These are phyloP conservation scores for Mariannaea sp. DNA, from an alignment of 2,329 filamentous ascomycete species.

Conservation along the genomic window DNA sequence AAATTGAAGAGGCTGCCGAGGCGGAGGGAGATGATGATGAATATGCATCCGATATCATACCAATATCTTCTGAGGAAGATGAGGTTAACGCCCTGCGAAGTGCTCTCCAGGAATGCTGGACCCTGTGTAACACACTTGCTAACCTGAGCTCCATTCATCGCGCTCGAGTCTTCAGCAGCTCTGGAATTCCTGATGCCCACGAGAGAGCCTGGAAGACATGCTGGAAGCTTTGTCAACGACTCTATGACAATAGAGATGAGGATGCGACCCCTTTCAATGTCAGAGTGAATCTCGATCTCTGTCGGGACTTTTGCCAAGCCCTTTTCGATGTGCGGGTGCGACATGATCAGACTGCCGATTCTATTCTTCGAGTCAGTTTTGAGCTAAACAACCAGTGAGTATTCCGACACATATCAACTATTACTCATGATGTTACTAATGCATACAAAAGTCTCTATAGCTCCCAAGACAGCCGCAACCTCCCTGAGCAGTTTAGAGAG, in stretches of 20 bases:
- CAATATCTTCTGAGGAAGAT: constrained; percentile 53
- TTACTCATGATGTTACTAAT: constrained; percentile 33
- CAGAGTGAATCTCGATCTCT: constrained; percentile 79
- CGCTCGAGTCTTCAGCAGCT: constrained; percentile 76
- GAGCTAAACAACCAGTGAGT: constrained; percentile 88
- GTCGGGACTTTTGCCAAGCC: constrained; percentile 88
- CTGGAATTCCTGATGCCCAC: constrained; percentile 75
- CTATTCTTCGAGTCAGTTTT: constrained; percentile 88
- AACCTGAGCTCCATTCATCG: constrained; percentile 84
- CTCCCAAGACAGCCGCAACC: constrained; percentile 76
- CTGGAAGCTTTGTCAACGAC: constrained; percentile 88
- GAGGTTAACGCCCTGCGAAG: constrained; percentile 72
- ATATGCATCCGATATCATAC: constrained; percentile 50
- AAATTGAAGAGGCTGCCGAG: constrained; percentile 61
- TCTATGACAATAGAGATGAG: constrained; percentile 82
- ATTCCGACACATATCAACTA: neutral
- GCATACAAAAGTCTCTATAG: constrained; percentile 71
- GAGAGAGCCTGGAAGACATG: constrained; percentile 92
- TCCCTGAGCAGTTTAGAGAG: constrained; percentile 87
- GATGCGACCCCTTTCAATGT: constrained; percentile 69
- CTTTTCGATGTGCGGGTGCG: constrained; percentile 84
- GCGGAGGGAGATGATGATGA: constrained; percentile 60
- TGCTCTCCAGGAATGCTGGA: constrained; percentile 90
- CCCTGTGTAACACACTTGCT: constrained; percentile 86
- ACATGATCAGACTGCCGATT: constrained; percentile 80